Conservation (phyloP, 1,284 basidiomycete genomes). For the Marasmius fiardii region DNA sequence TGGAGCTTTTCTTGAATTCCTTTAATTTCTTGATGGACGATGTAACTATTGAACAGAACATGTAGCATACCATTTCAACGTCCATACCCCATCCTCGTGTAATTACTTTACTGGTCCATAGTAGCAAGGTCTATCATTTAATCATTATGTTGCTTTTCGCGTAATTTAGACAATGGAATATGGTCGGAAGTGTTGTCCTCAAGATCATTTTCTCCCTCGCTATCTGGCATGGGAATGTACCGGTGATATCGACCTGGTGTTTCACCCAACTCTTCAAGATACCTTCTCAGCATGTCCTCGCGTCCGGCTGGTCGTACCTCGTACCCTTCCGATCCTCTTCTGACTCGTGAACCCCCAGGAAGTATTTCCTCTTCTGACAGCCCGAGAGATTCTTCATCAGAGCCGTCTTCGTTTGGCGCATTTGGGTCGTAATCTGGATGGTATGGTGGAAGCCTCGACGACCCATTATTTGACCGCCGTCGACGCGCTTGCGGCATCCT, state of each 20-base stretch:
- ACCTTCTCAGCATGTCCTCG: conserved; percentile 16
- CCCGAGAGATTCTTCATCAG: conserved; percentile 24
- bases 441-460: conserved; percentile 63
- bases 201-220: conserved; percentile 9
- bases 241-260: conserved; percentile 15
- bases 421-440: conserved; percentile 61
- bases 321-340: conserved; percentile 20
- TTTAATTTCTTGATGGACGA: background rate
- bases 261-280: conserved; percentile 16
- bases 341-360: conserved; percentile 19
- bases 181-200: background rate
- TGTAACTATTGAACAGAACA: too few species aligned
- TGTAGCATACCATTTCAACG: too few species aligned
- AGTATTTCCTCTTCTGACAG: conserved; percentile 32
- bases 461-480: conserved; percentile 22
- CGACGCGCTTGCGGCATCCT: conserved; percentile 14
- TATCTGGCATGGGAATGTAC: conserved; percentile 16
- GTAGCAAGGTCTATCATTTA: background rate
- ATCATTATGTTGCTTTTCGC: background rate
- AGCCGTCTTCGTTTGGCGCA: conserved; percentile 20
- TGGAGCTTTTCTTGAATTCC: background rate
- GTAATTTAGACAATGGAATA: background rate
- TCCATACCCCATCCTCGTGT: background rate
- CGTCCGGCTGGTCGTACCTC: conserved; percentile 15
- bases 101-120: background rate